A percentile compares a stretch with the other conserved stretches of the same genome.
These are phyloP conservation scores for Penicillium nucicola DNA, from an alignment of 495 filamentous ascomycete species.

Conservation along the genomic window DNA sequence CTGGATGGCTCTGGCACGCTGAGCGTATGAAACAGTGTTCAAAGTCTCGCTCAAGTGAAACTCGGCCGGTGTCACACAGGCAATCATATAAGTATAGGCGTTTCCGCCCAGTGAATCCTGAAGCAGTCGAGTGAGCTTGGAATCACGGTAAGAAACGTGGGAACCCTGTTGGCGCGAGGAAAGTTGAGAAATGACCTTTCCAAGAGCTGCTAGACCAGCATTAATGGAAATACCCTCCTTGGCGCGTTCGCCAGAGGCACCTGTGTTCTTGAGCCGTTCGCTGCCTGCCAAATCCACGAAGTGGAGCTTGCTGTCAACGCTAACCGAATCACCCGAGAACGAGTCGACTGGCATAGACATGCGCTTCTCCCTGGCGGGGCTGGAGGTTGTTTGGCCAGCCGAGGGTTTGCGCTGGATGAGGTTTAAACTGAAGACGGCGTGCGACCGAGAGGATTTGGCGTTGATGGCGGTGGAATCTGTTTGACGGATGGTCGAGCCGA, in stretches of 20 bases:
- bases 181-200: conserved; percentile 97
- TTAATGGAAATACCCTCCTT: conserved; percentile 99
- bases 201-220: conserved; percentile 88
- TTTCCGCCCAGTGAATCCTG: conserved; percentile 98
- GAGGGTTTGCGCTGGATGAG: conserved; percentile 80
- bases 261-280: conserved; percentile 95
- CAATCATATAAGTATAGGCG: conserved; percentile 99
- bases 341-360: conserved; percentile 86
- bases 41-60: conserved; percentile 97
- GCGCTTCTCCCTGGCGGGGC: conserved; percentile 70
- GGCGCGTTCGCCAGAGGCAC: conserved; percentile 90
- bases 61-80: conserved; percentile 93
- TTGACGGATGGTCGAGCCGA: conserved; percentile 91
- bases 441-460: conserved; percentile 96
- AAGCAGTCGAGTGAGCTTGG: conserved; percentile 88
- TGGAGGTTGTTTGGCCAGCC: conserved; percentile 39
- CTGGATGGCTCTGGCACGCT: conserved; percentile 93
- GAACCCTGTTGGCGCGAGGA: conserved; percentile 84
- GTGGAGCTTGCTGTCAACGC: conserved; percentile 95
- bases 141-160: conserved; percentile 98
- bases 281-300: conserved; percentile 98
- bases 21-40: conserved; percentile 95
- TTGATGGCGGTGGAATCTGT: conserved; percentile 99
- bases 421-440: conserved; percentile 96
- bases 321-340: conserved; percentile 70